phyloP scores from a whole-genome alignment of 1,284 basidiomycete genomes.

The Taiwanofungus camphoratus region DNA sequence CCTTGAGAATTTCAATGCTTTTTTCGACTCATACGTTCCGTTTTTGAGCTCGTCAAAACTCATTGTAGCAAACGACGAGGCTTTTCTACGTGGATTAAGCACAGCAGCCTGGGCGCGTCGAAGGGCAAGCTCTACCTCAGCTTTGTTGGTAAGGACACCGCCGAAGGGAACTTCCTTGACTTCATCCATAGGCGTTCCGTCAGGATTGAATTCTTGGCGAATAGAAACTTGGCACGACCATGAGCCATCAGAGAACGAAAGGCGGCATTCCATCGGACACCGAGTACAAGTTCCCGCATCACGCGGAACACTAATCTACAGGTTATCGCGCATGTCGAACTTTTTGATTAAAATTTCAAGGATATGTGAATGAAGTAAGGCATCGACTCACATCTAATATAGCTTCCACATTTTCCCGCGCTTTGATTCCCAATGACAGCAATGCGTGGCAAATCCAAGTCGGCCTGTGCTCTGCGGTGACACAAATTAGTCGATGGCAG shows the following conservation, averaged over 20 bases:
- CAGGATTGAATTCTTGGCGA: conserved; percentile 22
- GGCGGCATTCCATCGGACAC: conserved; percentile 26
- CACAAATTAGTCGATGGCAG: neutral
- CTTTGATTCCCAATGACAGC: conserved; percentile 17
- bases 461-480: conserved; percentile 4
- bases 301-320: conserved; percentile 20
- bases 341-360: neutral
- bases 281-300: conserved; percentile 23
- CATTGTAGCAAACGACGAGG: conserved; percentile 22
- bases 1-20: conserved; percentile 32
- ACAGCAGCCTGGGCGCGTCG: conserved; percentile 41
- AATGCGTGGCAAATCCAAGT: conserved; percentile 14
- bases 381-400: conserved; percentile 40
- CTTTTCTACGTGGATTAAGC: conserved; percentile 30
- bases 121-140: conserved; percentile 34
- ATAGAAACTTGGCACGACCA: conserved; percentile 33
- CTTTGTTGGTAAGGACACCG: conserved; percentile 26
- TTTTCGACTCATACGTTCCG: neutral
- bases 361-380: too few species aligned
- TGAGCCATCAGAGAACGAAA: conserved; percentile 12
- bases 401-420: conserved; percentile 47
- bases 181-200: conserved; percentile 18
- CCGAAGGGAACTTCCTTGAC: conserved; percentile 34
- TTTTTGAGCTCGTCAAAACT: conserved; percentile 17
- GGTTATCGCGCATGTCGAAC: neutral